Evolutionary conservation across 352 stramenopile species (phyloP), one percentile per base, ranked within the genome.

Genomic region (Phytophthora brassicae): DNA sequence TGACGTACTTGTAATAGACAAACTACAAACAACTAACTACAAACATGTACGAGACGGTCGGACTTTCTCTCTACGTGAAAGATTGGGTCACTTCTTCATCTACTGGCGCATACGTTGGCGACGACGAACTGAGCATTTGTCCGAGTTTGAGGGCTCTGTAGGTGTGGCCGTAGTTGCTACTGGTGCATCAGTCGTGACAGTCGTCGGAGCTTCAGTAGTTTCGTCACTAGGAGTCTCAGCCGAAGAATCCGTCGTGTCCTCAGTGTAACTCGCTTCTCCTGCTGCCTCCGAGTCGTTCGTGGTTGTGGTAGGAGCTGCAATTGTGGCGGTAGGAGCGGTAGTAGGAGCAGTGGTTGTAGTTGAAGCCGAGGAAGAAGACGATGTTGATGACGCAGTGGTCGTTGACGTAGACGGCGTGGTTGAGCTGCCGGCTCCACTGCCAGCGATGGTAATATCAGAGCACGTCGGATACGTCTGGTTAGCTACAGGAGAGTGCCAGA

Each of bases 391-490:
- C 5, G 16, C n/a, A 7, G 50, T 36, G 1, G 51, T 43, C 0
- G 44, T 38, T 6, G 61, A 51, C 6, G 41, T 42, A 13, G 50
- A 46, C 9, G 54, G 28, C 35, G 59, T 51, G 24, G 64, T 48
- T n/a, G 63, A 36, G 9, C 23, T 60, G 41, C 52, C 48, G 1
- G 46, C 46, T 22, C 64, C 49, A 29, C 65, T 66, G 36, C 55
- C 60, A 20, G 58, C 35, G 17, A 70, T 49, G 16, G 60, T 62
- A 49, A 72, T 75, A 46, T 75, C 66, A 20, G 60, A 42, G 43
- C 66, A 74, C 26, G 60, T 70, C 16, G 54, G 46, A 42, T 74
- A 74, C 56, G 62, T 71, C 53, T 74, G 66, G 47, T 64, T 58
- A 50, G 65, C 65, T 5, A 63, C 38, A 39, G 66, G 45, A 42